A percentile compares a stretch with the other conserved stretches of the same genome.
These are phyloP conservation scores for Cajanus cajan DNA, from an alignment of 306 rosid species.

Conservation along the genomic window DNA sequence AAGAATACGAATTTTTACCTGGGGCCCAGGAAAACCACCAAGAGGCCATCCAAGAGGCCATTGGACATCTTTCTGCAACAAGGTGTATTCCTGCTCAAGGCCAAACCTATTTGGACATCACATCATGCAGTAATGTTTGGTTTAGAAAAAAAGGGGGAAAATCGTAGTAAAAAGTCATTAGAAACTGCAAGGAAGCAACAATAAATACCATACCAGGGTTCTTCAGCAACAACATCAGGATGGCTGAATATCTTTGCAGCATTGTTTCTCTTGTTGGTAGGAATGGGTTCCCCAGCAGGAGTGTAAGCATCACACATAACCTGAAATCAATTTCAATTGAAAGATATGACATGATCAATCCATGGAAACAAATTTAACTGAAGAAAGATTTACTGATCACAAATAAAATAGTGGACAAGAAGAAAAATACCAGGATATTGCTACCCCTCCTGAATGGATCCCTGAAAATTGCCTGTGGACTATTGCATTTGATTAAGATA, in stretches of 20 bases:
- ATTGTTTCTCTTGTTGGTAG: slow-evolving; percentile 61
- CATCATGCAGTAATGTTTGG: neutral
- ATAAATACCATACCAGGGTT: slow-evolving; percentile 45
- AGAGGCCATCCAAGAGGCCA: slow-evolving; percentile 96
- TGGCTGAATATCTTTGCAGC: slow-evolving; percentile 73
- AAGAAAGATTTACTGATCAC: neutral
- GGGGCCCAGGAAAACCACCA: slow-evolving; percentile 89
- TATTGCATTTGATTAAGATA: slow-evolving; percentile 33
- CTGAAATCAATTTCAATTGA: slow-evolving; percentile 30
- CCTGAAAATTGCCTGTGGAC: slow-evolving; percentile 91
- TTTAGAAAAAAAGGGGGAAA: neutral
- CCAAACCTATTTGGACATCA: slow-evolving; percentile 66
- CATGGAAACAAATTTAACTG: neutral
- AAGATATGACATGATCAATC: neutral
- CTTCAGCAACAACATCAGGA: slow-evolving; percentile 66
- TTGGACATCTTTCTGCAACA: slow-evolving; percentile 70
- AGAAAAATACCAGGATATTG: slow-evolving; percentile 62
- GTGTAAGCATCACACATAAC: slow-evolving; percentile 71
- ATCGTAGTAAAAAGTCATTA: neutral
- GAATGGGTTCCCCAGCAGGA: slow-evolving; percentile 69
- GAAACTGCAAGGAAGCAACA: neutral
- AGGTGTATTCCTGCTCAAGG: slow-evolving; percentile 90
- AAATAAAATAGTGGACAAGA: neutral
- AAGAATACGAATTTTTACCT: slow-evolving; percentile 45
- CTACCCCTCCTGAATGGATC: slow-evolving; percentile 91